phyloP scores from a whole-genome alignment of 495 filamentous ascomycete species.

The Penicillium nucicola region DNA sequence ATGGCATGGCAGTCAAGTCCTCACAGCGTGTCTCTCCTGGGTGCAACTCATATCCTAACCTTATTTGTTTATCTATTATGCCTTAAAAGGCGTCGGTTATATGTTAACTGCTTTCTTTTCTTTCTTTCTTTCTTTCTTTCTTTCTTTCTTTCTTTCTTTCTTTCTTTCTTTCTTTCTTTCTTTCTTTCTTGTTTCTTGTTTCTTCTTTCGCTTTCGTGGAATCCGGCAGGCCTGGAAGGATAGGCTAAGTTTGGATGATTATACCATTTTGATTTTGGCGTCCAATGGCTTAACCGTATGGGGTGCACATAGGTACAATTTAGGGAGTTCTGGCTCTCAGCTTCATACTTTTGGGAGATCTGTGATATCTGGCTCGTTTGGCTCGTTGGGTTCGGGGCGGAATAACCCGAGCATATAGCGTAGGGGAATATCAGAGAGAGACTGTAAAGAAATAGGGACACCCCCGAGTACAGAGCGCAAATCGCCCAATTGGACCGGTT shows the following conservation, averaged over 20 bases:
- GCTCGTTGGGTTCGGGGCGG: neutral
- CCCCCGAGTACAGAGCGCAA: no score
- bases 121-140: no score
- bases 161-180: no score
- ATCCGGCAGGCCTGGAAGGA: neutral
- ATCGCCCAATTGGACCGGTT: no score
- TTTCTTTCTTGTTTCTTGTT: no score
- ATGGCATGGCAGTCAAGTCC: neutral
- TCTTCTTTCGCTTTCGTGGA: conserved; percentile 5
- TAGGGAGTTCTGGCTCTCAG: neutral
- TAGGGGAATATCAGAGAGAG: neutral
- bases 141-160: no score
- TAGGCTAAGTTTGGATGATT: conserved; percentile 6
- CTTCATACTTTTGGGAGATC: no score
- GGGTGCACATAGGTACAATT: neutral
- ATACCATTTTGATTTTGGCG: conserved; percentile 9
- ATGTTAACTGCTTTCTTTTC: no score
- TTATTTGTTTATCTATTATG: conserved; percentile 19
- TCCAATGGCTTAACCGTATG: conserved; percentile 1
- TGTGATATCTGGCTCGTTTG: neutral
- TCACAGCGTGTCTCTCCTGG: neutral
- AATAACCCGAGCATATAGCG: neutral
- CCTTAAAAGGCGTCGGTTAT: conserved; percentile 25
- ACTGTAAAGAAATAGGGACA: neutral
- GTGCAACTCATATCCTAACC: conserved; percentile 13